Evolutionary conservation across 1,284 basidiomycete species (phyloP), one percentile per base, ranked within the genome.

Genomic region (Exobasidium rhododendri): DNA sequence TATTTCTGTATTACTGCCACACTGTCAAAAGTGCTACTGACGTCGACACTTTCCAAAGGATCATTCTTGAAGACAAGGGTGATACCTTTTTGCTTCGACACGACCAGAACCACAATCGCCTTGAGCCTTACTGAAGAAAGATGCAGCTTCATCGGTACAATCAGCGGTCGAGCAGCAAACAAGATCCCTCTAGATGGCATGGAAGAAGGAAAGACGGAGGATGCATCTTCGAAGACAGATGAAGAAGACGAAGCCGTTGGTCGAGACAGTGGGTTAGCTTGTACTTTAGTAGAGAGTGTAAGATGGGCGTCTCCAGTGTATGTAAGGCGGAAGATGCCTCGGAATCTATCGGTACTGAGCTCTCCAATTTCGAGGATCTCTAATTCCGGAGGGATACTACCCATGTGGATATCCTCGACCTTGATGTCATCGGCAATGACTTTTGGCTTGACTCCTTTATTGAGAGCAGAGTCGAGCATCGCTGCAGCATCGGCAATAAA

Each of bases 41-140:
- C 97, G 77, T 97, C 91, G 59, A 98, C 92, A 73, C 93, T 92
- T 81, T 99, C 94, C 22, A 98, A 85, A 0, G 96, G 96, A 81
- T 99, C 96, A 60, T 97, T 98, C 83, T 98, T 98, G 87, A 99
- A 99, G 26, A 98, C 96, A 51, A 98, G 86, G 0, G 96, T 98
- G 80, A 98, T 97, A 54, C 96, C 96, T 77, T 97, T 97, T 0
- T 69, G 79, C 90, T 91, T 91, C 28, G 93, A 97, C 58, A 98
- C 91, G 73, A 98, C 94, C 52, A 98, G 87, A 66, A 98, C 94
- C 71, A 99, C 91, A 75, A 97, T 97, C 32, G 94, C 96, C 71
- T 88, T 89, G 35, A 99, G 88, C 67, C 89, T 89, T 80, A 99
- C 91, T 73, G 91, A 87, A 3, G 92, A 97, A 5, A 99, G 87